Conservation (phyloP, 257 asterid genomes). For the Przewalskia tangutica region DNA sequence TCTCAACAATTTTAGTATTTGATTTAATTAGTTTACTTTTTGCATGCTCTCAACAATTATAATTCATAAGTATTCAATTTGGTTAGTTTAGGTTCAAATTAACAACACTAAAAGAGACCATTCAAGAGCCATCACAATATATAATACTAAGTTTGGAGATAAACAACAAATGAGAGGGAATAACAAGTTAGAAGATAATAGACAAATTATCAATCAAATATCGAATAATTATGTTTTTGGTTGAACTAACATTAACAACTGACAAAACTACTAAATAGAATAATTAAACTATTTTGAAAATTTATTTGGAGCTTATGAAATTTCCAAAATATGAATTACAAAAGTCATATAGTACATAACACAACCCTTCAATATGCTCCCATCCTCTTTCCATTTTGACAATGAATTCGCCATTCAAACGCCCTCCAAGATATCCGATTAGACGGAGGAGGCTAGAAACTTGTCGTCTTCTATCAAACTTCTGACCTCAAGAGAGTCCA, state of each 20-base stretch:
- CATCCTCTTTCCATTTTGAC: too few species aligned
- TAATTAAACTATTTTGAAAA: neutral
- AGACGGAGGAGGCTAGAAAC: too few species aligned
- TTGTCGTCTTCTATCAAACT: too few species aligned
- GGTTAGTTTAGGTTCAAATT: neutral
- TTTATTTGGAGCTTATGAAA: neutral
- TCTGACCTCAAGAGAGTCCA: too few species aligned
- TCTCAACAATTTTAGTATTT: neutral
- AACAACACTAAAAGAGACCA: neutral
- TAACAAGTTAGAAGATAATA: neutral
- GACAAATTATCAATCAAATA: neutral
- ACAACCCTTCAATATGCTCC: too few species aligned
- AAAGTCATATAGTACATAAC: neutral
- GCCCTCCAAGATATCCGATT: too few species aligned
- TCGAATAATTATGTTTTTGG: neutral
- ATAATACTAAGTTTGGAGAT: neutral
- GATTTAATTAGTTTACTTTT: neutral
- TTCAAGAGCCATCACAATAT: neutral
- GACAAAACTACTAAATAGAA: neutral
- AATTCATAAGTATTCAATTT: neutral
- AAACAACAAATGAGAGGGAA: neutral
- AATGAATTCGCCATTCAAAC: too few species aligned
- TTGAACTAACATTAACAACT: neutral
- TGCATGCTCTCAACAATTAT: neutral
- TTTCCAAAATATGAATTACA: neutral